Evolutionary conservation across 2,329 filamentous ascomycete species (phyloP).

Genomic region (Trichoderma afroharzianum): DNA sequence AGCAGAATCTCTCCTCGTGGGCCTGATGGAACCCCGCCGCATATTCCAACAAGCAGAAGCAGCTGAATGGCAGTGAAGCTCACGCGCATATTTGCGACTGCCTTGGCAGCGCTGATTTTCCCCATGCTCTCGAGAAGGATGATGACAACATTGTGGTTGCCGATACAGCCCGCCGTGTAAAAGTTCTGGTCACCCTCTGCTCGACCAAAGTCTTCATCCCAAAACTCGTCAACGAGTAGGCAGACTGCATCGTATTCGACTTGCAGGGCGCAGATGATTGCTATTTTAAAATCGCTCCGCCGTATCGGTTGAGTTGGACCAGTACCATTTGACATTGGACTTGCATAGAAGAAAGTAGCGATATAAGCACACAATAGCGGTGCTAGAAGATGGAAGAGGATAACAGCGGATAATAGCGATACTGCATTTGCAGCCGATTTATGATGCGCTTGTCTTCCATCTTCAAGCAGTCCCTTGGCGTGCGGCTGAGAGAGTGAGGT

Average conservation of each 20-base stretch:
- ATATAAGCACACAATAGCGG: neutral
- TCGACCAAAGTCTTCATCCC: slow-evolving; percentile 7
- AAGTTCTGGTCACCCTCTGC: slow-evolving; percentile 17
- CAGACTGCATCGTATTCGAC: slow-evolving; percentile 16
- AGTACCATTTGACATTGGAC: neutral
- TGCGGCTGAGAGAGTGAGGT: neutral
- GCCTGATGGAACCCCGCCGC: slow-evolving; percentile 33
- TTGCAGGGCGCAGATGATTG: slow-evolving; percentile 15
- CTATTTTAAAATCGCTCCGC: slow-evolving; percentile 12
- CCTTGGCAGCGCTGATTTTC: slow-evolving; percentile 27
- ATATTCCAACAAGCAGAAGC: slow-evolving; percentile 37
- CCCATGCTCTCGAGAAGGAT: slow-evolving; percentile 26
- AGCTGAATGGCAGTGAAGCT: slow-evolving; percentile 34
- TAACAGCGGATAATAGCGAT: neutral
- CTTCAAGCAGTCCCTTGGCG: neutral
- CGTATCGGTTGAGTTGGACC: neutral
- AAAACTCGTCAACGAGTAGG: slow-evolving; percentile 16
- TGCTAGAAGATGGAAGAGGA: neutral
- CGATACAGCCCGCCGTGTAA: slow-evolving; percentile 24
- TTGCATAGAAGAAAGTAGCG: neutral
- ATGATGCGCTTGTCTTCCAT: neutral
- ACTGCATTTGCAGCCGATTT: neutral
- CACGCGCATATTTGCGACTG: slow-evolving; percentile 26
- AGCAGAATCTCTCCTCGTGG: slow-evolving; percentile 24
- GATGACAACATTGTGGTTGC: slow-evolving; percentile 26